Conservation (phyloP, 768 basidiomycete genomes). For the Mycena rosella region DNA sequence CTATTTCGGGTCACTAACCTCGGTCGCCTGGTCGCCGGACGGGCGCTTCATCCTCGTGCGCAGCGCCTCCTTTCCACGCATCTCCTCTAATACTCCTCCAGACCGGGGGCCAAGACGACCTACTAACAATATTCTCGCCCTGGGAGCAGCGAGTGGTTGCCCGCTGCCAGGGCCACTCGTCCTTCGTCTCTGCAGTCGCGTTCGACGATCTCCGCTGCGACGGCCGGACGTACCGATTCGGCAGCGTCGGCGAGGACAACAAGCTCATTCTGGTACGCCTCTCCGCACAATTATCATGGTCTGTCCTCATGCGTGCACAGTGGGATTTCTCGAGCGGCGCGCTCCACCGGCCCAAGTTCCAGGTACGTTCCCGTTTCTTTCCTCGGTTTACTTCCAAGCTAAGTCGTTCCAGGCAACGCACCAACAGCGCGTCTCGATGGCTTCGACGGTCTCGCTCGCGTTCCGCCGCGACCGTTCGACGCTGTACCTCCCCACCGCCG, state of each 20-base stretch:
- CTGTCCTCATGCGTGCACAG: slow-evolving; percentile 52
- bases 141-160: slow-evolving; percentile 96
- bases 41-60: slow-evolving; percentile 89
- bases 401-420: slow-evolving; percentile 54
- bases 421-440: slow-evolving; percentile 82
- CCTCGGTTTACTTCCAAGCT: too few species aligned
- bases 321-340: slow-evolving; percentile 96
- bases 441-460: slow-evolving; percentile 82
- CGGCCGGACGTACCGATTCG: slow-evolving; percentile 92
- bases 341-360: slow-evolving; percentile 88
- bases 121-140: slow-evolving; percentile 94
- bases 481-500: slow-evolving; percentile 64
- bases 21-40: slow-evolving; percentile 96
- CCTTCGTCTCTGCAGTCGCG: slow-evolving; percentile 89
- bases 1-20: slow-evolving; percentile 93
- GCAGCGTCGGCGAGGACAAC: slow-evolving; percentile 97
- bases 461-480: slow-evolving; percentile 74
- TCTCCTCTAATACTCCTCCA: slow-evolving; percentile 44
- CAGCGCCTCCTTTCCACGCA: slow-evolving; percentile 1
- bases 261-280: slow-evolving; percentile 85
- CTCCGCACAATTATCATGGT: not conserved
- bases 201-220: slow-evolving; percentile 94
- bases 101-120: slow-evolving; percentile 98
- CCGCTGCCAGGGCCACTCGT: slow-evolving; percentile 96
- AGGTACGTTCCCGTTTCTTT: slow-evolving; percentile 39